Evolutionary conservation across 208 protist genomes (phyloP).

Genomic region (Acanthamoeba castellanii): DNA sequence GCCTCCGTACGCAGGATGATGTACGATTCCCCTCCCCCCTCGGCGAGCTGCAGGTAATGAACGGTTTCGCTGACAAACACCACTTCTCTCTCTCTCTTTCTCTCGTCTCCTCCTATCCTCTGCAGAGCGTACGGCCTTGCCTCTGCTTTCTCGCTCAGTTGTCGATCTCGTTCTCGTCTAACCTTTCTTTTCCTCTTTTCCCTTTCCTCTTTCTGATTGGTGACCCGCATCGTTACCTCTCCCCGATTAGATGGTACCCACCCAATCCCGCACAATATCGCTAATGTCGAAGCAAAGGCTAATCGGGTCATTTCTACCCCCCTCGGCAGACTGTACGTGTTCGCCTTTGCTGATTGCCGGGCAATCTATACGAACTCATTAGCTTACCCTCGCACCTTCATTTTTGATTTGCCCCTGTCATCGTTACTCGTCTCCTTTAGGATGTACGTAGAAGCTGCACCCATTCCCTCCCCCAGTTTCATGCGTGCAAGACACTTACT

Average conservation of each 20-base stretch:
- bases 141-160: neutral
- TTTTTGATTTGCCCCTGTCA: too few species aligned
- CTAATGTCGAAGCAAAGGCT: neutral
- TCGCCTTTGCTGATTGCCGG: too few species aligned
- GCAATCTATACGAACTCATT: too few species aligned
- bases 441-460: neutral
- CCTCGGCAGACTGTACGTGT: neutral
- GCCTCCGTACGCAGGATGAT: neutral
- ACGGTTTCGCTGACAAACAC: neutral
- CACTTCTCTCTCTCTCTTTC: neutral
- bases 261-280: neutral
- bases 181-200: neutral
- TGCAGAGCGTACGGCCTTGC: neutral
- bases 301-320: neutral
- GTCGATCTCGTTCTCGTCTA: neutral
- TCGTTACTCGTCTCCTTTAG: neutral
- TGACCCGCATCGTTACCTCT: neutral
- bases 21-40: neutral
- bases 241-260: neutral
- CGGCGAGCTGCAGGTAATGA: neutral
- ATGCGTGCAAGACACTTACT: neutral
- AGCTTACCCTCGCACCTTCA: neutral
- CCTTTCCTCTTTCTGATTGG: neutral
- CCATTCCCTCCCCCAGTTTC: neutral
- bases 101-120: neutral